Percentiles rank a stretch among this genome's conserved stretches.
phyloP scores from a whole-genome alignment of 2,329 filamentous ascomycete species.

The Trichoderma atroviride region DNA sequence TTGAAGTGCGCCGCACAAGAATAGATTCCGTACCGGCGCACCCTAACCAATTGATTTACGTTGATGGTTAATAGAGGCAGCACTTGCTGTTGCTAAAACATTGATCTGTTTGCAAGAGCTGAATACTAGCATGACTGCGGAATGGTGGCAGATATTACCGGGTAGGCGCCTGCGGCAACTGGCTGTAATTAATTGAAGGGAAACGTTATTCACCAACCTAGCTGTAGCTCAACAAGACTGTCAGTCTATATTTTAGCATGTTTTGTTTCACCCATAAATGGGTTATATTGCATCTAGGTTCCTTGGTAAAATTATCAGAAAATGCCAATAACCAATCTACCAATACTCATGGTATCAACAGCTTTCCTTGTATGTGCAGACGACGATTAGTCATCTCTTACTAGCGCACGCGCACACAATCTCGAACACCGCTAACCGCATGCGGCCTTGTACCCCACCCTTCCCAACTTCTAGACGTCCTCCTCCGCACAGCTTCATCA shows the following conservation, averaged over 20 bases:
- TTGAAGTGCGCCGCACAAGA: background rate
- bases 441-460: constrained; percentile 1
- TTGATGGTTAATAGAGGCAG: background rate
- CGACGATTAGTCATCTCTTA: background rate
- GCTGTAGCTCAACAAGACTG: too few relatives aligned
- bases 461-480: background rate
- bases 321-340: background rate
- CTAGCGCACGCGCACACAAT: constrained; percentile 9
- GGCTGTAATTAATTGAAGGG: background rate
- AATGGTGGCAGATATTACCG: background rate
- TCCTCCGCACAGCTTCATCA: constrained; percentile 10
- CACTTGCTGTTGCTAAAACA: background rate
- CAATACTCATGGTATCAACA: background rate
- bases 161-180: background rate
- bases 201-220: too few relatives aligned
- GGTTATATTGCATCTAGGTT: background rate
- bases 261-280: background rate
- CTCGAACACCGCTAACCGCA: background rate
- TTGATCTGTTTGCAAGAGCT: background rate
- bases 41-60: background rate
- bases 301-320: background rate
- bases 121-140: background rate
- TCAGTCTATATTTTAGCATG: too few relatives aligned
- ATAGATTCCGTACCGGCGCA: background rate
- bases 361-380: background rate